These are phyloP conservation scores for Thraustochytrium sp. DNA, from an alignment of 352 stramenopile species.

Conservation along the genomic window DNA sequence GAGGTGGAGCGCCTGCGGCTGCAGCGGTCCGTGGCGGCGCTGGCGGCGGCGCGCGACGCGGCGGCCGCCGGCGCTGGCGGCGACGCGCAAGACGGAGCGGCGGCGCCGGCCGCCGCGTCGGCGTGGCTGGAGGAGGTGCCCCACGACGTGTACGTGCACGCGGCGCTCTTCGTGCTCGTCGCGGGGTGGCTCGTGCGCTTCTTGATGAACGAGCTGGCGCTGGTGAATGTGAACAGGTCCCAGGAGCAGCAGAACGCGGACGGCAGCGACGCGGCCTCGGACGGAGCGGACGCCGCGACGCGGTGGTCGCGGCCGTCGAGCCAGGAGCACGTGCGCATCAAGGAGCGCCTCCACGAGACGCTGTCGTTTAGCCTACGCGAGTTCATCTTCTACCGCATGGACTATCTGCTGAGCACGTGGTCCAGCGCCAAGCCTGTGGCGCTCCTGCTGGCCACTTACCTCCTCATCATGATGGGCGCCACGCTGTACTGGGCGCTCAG, in stretches of 20 bases:
- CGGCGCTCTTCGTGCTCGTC: neutral
- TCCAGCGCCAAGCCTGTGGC: slow-evolving; percentile 48
- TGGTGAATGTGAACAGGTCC: neutral
- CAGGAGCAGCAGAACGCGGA: slow-evolving; percentile 4
- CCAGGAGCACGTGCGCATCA: neutral
- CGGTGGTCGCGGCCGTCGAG: neutral
- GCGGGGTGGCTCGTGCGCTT: neutral
- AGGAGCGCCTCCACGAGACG: neutral
- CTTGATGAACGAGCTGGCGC: neutral
- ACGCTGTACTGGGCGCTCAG: slow-evolving; percentile 44
- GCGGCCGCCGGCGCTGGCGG: neutral
- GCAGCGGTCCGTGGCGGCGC: neutral
- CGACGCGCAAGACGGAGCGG: neutral
- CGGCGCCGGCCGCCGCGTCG: neutral
- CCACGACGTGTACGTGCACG: neutral
- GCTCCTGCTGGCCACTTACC: slow-evolving; percentile 50
- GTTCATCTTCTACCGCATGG: slow-evolving; percentile 32
- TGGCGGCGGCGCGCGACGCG: neutral
- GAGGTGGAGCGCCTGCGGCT: neutral
- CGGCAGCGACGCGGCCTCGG: neutral
- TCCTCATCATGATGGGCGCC: slow-evolving; percentile 49
- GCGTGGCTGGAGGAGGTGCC: neutral
- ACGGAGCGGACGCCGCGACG: neutral
- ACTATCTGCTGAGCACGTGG: slow-evolving; percentile 37
- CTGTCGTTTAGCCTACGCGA: slow-evolving; percentile 20